Conservation (phyloP, 352 stramenopile species). For the Pythium monospermum region DNA sequence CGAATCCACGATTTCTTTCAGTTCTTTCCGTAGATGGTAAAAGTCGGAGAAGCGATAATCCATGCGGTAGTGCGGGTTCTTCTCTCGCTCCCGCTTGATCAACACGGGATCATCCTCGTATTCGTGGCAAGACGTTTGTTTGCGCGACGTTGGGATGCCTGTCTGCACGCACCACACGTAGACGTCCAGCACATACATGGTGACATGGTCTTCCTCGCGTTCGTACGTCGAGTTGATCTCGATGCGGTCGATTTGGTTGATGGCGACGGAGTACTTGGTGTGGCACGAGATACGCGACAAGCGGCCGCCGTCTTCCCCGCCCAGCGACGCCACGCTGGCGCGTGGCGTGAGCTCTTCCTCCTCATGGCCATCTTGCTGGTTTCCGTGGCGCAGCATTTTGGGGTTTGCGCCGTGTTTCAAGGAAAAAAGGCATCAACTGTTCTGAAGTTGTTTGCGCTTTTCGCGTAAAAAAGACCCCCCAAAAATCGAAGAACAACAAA, state of each 20-base stretch:
- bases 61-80: constrained; percentile 30
- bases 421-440: too few relatives aligned
- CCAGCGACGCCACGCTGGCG: constrained; percentile 6
- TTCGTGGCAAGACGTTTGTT: too few relatives aligned
- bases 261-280: constrained; percentile 37
- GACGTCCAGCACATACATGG: constrained; percentile 51
- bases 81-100: constrained; percentile 19
- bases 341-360: too few relatives aligned
- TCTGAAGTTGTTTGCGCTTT: too few relatives aligned
- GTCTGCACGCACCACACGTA: constrained; percentile 39
- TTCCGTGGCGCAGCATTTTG: too few relatives aligned
- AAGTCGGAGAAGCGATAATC: constrained; percentile 55
- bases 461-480: too few relatives aligned
- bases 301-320: background rate
- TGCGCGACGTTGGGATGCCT: constrained; percentile 31
- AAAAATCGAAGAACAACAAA: too few relatives aligned
- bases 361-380: too few relatives aligned
- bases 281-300: constrained; percentile 46
- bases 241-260: constrained; percentile 62
- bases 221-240: constrained; percentile 34
- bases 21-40: constrained; percentile 30
- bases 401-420: too few relatives aligned
- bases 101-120: constrained; percentile 22
- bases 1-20: constrained; percentile 24
- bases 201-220: constrained; percentile 31